Evolutionary conservation across 345 rosid genomes (phyloP), one percentile per base, ranked within the genome.

Genomic region (Raphanus raphanistrum): DNA sequence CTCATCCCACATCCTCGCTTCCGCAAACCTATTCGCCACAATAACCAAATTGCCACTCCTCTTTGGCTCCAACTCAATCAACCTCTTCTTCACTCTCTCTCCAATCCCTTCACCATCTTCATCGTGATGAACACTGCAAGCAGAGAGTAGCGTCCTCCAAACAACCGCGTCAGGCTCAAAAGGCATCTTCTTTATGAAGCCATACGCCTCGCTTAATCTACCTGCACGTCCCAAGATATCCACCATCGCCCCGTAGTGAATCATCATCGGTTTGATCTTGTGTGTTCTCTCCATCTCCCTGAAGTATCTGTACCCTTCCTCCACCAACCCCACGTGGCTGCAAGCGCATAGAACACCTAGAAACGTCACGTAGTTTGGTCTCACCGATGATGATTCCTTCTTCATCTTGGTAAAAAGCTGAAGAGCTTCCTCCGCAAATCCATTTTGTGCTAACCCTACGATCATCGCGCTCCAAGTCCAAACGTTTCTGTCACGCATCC

Each of bases 391-490:
- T 21, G 88, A 77, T 50, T 50, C 68, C 35, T 57, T 79, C 81
- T 13, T 88, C 94, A 90, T 90, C 64, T 55, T 73, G 0, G 55
- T 75, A 31, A 90, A 95, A 29, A 92, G 84, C 9, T 69, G 43
- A 48, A 92, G 85, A 2, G 90, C 88, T 83, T 90, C 90, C 6
- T 79, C 63, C 4, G 96, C 94, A 55, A 74, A 88, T 9, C 96
- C 97, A 68, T 90, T 86, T 58, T 89, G 91, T 74, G 98, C 96
- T 36, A 90, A 75, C 68, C 99, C 97, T 76, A 85, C 67, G 16
- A 92, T 95, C 97, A 95, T 92, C 3, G 99, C 92, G 76, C 94
- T 90, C 96, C 97, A 92, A 41, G 96, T 87, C 99, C 98, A 88
- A 15, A 90, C 92, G 72, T 89, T 90, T 80, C 64, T 92, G 55